phyloP scores from a whole-genome alignment of 768 basidiomycete genomes.

The Astraeus odoratus region DNA sequence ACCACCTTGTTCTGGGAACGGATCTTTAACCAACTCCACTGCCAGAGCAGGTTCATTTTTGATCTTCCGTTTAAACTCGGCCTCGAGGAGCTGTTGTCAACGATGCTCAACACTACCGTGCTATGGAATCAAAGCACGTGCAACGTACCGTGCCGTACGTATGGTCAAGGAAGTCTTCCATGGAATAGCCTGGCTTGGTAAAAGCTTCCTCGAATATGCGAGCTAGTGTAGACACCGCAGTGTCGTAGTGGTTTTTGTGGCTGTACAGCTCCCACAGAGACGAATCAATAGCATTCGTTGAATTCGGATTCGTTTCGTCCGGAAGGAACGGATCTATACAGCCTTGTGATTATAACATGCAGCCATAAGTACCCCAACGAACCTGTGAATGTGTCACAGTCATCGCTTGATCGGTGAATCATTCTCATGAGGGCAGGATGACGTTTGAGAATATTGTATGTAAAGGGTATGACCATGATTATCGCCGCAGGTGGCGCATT shows the following conservation, averaged over 20 bases:
- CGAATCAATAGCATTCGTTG: slow-evolving; percentile 75
- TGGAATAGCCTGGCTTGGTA: slow-evolving; percentile 83
- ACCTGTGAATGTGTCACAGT: slow-evolving; percentile 31
- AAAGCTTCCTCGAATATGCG: slow-evolving; percentile 87
- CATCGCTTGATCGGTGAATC: slow-evolving; percentile 64
- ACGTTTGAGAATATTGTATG: slow-evolving; percentile 87
- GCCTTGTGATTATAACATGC: slow-evolving; percentile 1
- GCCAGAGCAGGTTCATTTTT: slow-evolving; percentile 68
- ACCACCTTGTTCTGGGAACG: slow-evolving; percentile 16
- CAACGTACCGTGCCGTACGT: slow-evolving; percentile 71
- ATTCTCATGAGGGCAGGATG: slow-evolving; percentile 91
- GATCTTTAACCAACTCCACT: slow-evolving; percentile 31
- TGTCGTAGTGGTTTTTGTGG: slow-evolving; percentile 76
- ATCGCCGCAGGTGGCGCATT: slow-evolving; percentile 85
- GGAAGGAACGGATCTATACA: slow-evolving; percentile 64
- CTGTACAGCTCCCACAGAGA: slow-evolving; percentile 90
- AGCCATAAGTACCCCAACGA: slow-evolving; percentile 1
- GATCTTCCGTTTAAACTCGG: slow-evolving; percentile 71
- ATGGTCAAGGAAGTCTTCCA: slow-evolving; percentile 98
- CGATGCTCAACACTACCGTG: slow-evolving; percentile 3
- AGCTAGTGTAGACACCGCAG: slow-evolving; percentile 79
- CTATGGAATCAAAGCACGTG: not conserved
- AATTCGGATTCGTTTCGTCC: slow-evolving; percentile 62
- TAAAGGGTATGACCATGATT: slow-evolving; percentile 86
- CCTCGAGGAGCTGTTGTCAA: slow-evolving; percentile 68